Base-by-base conservation (phyloP, 331 rosid genomes). In the Acacia concinna region DNA sequence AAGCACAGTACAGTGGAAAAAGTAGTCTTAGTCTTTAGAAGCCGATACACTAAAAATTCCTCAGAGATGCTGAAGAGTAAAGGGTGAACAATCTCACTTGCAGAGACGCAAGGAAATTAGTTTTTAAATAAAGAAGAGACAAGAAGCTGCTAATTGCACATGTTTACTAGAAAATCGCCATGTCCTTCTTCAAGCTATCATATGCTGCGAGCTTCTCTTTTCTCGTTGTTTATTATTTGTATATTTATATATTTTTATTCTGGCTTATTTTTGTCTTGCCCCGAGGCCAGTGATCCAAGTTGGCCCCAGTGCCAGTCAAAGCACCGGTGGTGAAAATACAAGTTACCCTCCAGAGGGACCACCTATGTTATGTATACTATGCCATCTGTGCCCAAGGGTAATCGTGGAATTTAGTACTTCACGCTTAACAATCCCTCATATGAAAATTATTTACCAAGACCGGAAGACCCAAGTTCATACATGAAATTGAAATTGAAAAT, bases 121-220 rank as follows among this genome's bases (percentile, higher is more conserved):
- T 38, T 67, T 71, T 6, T 9, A 56, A 37, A 67, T 31, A n/a
- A 59, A 71, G 82, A 74, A 75, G 75, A 44, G 71, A 78, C 81
- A 78, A 38, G 57, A 52, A 31, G 44, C 32, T 47, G 66, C 37
- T 65, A 35, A 15, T 15, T 44, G 76, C 73, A 75, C 75, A 78
- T 82, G 82, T 64, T 79, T 82, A 38, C 77, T 10, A 28, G 71
- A 43, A 63, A 82, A 79, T 35, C 35, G 81, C 75, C 86, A 77
- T 79, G 89, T 70, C 78, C 82, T 77, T 76, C 70, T 77, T 76
- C 71, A 68, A 37, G 77, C 81, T 75, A 62, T 86, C 81, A 82
- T 82, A 76, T 47, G 70, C 30, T 31, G 71, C 17, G 75, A 70
- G 32, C 40, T 82, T 83, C 13, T 38, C 66, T 79, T 41, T 74